A percentile compares a stretch with the other conserved stretches of the same genome.
These are phyloP conservation scores for Blastobotrys terrestris DNA, from an alignment of 805 yeast species.

Conservation along the genomic window DNA sequence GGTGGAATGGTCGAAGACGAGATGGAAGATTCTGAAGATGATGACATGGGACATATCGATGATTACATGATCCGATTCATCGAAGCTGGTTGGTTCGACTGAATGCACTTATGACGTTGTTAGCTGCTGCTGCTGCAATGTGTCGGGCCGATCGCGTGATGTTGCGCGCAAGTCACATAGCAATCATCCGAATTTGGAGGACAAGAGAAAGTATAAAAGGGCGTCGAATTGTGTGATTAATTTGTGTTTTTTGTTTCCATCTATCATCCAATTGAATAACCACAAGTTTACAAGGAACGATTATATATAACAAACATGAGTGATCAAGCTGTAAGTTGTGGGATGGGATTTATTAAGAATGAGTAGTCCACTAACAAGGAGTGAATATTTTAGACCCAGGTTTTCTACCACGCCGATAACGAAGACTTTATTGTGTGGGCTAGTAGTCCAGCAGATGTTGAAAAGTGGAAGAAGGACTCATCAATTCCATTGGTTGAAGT, in stretches of 20 bases:
- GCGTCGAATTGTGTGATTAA: neutral
- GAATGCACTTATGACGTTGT: neutral
- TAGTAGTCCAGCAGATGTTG: slow-evolving; percentile 45
- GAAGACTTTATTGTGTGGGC: slow-evolving; percentile 62
- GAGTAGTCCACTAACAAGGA: neutral
- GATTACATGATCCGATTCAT: slow-evolving; percentile 93
- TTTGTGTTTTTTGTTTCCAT: too few species aligned
- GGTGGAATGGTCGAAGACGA: slow-evolving; percentile 5
- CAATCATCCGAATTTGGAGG: neutral
- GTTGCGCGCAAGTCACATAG: neutral
- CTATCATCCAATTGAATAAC: neutral
- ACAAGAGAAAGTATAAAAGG: neutral
- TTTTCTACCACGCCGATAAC: slow-evolving; percentile 52
- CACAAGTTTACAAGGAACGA: too few species aligned
- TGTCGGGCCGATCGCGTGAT: neutral
- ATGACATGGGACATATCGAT: slow-evolving; percentile 67
- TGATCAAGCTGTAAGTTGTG: neutral
- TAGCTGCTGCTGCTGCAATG: neutral
- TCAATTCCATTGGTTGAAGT: slow-evolving; percentile 53
- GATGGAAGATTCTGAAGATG: slow-evolving; percentile 48
- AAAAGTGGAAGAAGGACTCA: slow-evolving; percentile 42
- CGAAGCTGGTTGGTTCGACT: slow-evolving; percentile 67
- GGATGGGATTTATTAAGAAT: neutral
- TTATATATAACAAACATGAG: neutral
- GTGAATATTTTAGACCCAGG: slow-evolving; percentile 37